Conservation (phyloP, 2,329 filamentous ascomycete genomes). For the Colletotrichum liaoningense region DNA sequence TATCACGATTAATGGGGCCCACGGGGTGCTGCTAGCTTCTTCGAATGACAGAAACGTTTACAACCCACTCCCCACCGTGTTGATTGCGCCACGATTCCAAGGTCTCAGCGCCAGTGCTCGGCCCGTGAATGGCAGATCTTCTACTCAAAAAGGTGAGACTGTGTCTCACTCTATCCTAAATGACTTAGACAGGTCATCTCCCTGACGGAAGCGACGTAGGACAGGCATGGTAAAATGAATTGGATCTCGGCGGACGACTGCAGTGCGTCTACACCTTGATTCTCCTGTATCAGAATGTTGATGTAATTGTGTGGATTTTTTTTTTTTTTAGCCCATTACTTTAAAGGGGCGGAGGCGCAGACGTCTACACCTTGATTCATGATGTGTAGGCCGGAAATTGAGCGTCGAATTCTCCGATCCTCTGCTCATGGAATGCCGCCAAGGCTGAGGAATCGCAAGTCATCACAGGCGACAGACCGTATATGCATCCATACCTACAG, state of each 20-base stretch:
- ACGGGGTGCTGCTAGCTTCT: not conserved
- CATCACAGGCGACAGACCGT: not conserved
- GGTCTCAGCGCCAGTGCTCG: not conserved
- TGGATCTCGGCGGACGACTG: not conserved
- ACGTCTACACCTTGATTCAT: not conserved
- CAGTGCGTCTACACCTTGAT: not conserved
- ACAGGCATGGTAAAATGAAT: not conserved
- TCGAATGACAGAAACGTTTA: not conserved
- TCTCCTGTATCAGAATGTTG: too few relatives aligned
- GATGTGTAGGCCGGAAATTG: not conserved
- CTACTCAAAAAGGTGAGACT: not conserved
- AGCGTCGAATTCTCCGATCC: not conserved
- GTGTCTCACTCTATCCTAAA: not conserved
- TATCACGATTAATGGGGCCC: too few relatives aligned
- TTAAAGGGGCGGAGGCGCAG: too few relatives aligned
- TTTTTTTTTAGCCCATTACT: too few relatives aligned
- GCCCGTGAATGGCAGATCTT: not conserved
- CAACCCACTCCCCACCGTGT: not conserved
- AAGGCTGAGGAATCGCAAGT: not conserved
- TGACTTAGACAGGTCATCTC: not conserved
- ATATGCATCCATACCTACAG: too few relatives aligned
- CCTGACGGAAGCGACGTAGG: not conserved
- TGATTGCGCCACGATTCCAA: not conserved
- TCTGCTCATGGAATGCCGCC: not conserved
- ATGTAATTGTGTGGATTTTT: too few relatives aligned